phyloP scores from a whole-genome alignment of 371 early-diverging fungal genomes.

The Catenaria anguillulae region DNA sequence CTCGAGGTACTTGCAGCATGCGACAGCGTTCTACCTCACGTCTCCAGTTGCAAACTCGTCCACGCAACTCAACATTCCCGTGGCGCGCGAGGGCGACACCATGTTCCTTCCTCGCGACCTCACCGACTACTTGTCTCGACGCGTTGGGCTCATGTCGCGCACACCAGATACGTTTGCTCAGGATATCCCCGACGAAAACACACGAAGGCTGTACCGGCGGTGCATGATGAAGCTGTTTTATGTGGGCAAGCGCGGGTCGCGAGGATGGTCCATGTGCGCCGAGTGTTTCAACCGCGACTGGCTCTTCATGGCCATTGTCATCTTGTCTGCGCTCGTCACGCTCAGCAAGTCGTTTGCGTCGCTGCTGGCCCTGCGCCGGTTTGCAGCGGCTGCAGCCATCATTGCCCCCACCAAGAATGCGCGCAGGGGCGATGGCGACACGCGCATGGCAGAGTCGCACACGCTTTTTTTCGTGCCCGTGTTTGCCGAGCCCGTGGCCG shows the following conservation, averaged over 20 bases:
- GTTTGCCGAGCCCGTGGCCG: conserved; percentile 1
- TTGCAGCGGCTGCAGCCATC: no score
- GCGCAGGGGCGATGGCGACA: no score
- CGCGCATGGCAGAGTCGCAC: background rate
- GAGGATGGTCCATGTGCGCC: no score
- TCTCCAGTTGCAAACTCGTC: no score
- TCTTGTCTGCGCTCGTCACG: background rate
- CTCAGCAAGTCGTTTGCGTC: background rate
- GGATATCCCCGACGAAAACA: background rate
- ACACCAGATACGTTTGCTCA: background rate
- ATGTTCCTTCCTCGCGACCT: background rate
- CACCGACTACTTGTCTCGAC: background rate
- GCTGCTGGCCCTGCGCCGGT: background rate
- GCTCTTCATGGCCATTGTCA: background rate
- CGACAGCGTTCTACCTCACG: background rate
- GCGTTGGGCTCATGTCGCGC: background rate
- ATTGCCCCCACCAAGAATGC: no score
- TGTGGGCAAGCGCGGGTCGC: conserved; percentile 4
- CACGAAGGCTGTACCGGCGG: background rate
- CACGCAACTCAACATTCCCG: background rate
- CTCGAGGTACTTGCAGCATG: background rate
- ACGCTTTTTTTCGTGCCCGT: background rate
- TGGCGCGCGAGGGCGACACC: conserved; percentile 3
- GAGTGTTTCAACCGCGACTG: background rate
- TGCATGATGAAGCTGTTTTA: conserved; percentile 3